Evolutionary conservation across 495 filamentous ascomycete genomes (phyloP).

Genomic region (Sordaria brevicollis): DNA sequence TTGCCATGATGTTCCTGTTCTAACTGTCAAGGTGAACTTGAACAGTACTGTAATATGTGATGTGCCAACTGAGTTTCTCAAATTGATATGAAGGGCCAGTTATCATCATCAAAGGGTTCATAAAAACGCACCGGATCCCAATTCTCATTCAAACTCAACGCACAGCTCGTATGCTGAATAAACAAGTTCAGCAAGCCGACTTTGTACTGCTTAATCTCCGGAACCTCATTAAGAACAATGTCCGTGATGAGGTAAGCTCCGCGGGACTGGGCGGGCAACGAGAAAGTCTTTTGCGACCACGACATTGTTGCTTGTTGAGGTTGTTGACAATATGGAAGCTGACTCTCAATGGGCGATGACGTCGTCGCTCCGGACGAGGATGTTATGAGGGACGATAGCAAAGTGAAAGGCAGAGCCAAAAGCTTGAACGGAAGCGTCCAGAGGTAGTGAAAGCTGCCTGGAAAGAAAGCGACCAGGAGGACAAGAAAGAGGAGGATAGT

Average conservation of each 20-base stretch:
- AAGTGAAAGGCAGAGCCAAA: conserved; percentile 8
- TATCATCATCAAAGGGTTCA: not conserved
- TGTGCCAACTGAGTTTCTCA: no score
- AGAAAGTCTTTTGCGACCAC: conserved; percentile 74
- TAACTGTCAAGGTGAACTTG: not conserved
- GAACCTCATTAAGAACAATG: conserved; percentile 53
- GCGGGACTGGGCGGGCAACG: conserved; percentile 59
- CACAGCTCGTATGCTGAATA: conserved; percentile 83
- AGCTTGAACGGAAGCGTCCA: conserved; percentile 31
- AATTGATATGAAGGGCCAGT: no score
- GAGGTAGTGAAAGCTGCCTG: conserved; percentile 40
- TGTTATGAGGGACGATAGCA: conserved; percentile 9
- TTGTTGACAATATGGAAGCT: conserved; percentile 2
- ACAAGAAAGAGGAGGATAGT: conserved; percentile 38
- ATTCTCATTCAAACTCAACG: conserved; percentile 86
- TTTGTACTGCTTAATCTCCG: conserved; percentile 70
- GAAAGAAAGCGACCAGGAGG: conserved; percentile 46
- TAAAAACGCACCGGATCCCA: conserved; percentile 62
- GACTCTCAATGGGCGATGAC: not conserved
- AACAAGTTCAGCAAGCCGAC: conserved; percentile 82
- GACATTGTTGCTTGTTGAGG: conserved; percentile 38
- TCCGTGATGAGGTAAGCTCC: conserved; percentile 88
- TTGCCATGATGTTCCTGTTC: not conserved
- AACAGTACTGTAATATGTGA: no score
- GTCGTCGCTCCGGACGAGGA: not conserved